phyloP scores from a whole-genome alignment of 73 alveolate species.

The Tetrahymena malaccensis region DNA sequence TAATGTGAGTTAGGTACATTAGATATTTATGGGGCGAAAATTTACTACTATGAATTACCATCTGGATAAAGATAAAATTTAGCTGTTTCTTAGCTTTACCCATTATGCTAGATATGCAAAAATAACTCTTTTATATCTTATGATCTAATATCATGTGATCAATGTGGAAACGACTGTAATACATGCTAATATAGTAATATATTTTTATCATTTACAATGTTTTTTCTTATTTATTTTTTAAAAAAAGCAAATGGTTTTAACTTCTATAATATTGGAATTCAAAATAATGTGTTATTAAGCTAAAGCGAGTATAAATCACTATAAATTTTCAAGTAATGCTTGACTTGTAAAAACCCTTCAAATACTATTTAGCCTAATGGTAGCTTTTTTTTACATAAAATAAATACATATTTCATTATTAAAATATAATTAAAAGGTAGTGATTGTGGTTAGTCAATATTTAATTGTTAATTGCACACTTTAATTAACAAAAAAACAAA shows the following conservation, averaged over 20 bases:
- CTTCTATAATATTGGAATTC: background rate
- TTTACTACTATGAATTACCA: background rate
- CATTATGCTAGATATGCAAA: background rate
- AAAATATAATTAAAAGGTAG: background rate
- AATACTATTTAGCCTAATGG: background rate
- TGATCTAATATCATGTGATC: background rate
- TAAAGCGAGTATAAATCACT: background rate
- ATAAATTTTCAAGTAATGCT: background rate
- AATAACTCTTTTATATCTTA: background rate
- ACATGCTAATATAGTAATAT: background rate
- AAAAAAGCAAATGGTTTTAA: background rate
- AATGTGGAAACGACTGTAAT: background rate
- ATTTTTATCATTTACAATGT: background rate
- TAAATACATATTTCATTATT: no score
- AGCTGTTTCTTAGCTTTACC: background rate
- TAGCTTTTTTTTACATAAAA: no score
- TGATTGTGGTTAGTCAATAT: no score
- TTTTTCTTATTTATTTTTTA: background rate
- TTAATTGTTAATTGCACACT: background rate
- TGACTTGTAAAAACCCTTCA: background rate
- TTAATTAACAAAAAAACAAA: background rate
- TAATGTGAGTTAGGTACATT: background rate
- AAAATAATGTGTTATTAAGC: no score
- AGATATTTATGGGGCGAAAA: background rate
- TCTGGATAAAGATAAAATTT: background rate